Base-by-base conservation (phyloP, 768 basidiomycete species). In the Podaxis carcinomalis region DNA sequence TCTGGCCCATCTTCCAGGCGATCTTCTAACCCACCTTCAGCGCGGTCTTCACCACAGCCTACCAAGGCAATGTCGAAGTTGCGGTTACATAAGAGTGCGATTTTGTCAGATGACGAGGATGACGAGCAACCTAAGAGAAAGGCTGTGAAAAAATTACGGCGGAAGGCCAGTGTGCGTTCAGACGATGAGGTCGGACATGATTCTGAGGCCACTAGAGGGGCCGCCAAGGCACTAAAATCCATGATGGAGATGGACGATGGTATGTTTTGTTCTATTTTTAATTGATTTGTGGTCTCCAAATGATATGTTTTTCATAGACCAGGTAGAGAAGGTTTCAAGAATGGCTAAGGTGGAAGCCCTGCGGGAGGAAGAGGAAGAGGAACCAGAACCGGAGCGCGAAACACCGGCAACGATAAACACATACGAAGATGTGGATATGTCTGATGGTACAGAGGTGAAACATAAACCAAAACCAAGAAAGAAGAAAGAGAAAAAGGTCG, bases 161-260 rank as follows among this genome's bases (percentile, higher is more conserved):
- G 75, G 54, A 78, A 77, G 67, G 66, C 73, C 49, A 74, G 71
- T 68, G 61, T 63, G 70, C 71, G 61, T 57, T 59, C 72, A 66
- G 65, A 65, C 52, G 62, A 64, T 36, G 63, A 65, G 36, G 72
- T 69, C 49, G 66, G 66, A 56, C 66, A 69, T 35, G 78, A 77
- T 65, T 70, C 71, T 2, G 75, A 77, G 49, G 51, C 57, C 32
- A 27, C 55, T 27, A 47, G 32, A 39, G 60, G 55, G 27, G 77
- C 76, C 7, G 81, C 85, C 60, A 74, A 77, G 14, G 82, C 81
- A 9, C 74, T 76, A 10, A 76, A 75, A 46, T 87, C 82, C 9
- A 80, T 90, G 77, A 90, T 90, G 89, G 89, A 92, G 54, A 80
- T 90, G 57, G 89, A 90, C 59, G 90, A 91, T 66, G 84, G 90